Conservation (phyloP, 2,329 filamentous ascomycete genomes). For the Trichoderma cornu-damae region DNA sequence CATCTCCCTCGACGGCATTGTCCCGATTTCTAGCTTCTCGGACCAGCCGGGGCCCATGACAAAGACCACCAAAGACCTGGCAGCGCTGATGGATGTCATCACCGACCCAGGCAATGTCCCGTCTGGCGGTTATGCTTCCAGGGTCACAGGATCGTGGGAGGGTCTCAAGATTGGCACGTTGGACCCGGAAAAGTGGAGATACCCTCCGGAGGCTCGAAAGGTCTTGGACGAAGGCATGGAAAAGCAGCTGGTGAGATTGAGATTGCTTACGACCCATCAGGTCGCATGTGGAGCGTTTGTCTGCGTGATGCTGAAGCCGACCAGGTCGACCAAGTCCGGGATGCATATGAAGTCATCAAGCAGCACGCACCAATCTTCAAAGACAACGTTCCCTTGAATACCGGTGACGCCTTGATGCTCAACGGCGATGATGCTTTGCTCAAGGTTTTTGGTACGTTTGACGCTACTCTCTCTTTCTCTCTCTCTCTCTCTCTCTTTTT, state of each 20-base stretch:
- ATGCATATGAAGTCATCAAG: slow-evolving; percentile 8
- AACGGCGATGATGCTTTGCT: not conserved
- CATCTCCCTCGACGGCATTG: slow-evolving; percentile 13
- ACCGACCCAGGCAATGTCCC: slow-evolving; percentile 2
- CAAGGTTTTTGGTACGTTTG: not conserved
- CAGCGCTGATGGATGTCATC: slow-evolving; percentile 16
- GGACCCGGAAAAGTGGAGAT: slow-evolving; percentile 19
- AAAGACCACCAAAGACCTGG: slow-evolving; percentile 17
- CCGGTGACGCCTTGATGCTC: not conserved
- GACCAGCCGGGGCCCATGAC: slow-evolving; percentile 19
- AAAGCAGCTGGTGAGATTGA: slow-evolving; percentile 7
- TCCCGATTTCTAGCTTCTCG: slow-evolving; percentile 5
- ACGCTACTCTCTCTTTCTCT: too few species aligned
- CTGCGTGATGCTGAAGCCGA: not conserved
- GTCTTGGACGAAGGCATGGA: slow-evolving; percentile 3
- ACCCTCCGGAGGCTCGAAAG: not conserved
- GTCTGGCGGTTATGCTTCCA: slow-evolving; percentile 4
- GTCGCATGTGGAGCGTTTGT: not conserved
- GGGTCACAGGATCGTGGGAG: slow-evolving; percentile 16
- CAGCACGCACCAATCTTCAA: not conserved
- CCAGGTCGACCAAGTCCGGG: not conserved
- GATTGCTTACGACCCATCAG: not conserved
- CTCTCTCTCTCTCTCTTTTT: too few species aligned
- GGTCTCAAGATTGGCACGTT: slow-evolving; percentile 17
- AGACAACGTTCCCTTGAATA: not conserved